Percentiles rank a stretch among this genome's conserved stretches.
phyloP scores from a whole-genome alignment of 805 yeast species.

The Candida mattraensis region DNA sequence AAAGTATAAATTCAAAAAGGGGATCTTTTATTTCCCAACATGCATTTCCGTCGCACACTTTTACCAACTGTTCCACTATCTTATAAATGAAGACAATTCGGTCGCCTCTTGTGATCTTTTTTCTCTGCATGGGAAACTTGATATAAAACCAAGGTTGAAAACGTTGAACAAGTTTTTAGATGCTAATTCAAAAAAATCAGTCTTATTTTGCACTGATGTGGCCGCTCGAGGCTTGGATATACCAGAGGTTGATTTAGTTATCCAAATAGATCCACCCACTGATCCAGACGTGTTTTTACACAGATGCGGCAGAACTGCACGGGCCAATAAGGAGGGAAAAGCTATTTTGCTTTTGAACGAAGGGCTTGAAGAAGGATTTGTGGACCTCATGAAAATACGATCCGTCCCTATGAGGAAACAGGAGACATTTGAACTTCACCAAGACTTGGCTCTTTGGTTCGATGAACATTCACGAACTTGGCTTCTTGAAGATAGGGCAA shows the following conservation, averaged over 20 bases:
- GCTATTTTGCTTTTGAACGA: slow-evolving; percentile 72
- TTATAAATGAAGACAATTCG: slow-evolving; percentile 28
- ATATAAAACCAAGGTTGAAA: slow-evolving; percentile 74
- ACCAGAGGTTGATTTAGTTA: slow-evolving; percentile 88
- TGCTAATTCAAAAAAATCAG: slow-evolving; percentile 46
- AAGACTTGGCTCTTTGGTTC: slow-evolving; percentile 28
- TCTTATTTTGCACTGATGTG: slow-evolving; percentile 93
- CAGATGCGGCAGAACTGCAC: slow-evolving; percentile 92
- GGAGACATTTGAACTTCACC: slow-evolving; percentile 21
- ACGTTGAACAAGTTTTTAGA: slow-evolving; percentile 64
- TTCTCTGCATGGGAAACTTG: slow-evolving; percentile 89
- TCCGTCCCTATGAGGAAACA: slow-evolving; percentile 52
- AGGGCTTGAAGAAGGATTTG: slow-evolving; percentile 79
- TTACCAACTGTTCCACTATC: slow-evolving; percentile 50
- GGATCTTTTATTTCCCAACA: slow-evolving; percentile 91
- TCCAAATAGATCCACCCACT: slow-evolving; percentile 94
- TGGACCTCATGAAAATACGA: slow-evolving; percentile 77
- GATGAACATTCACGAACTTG: slow-evolving; percentile 43
- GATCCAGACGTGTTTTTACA: slow-evolving; percentile 91
- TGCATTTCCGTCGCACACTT: slow-evolving; percentile 81
- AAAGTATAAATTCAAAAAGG: slow-evolving; percentile 63
- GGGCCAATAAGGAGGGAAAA: slow-evolving; percentile 83
- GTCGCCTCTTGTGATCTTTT: slow-evolving; percentile 41
- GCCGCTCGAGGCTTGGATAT: slow-evolving; percentile 97
- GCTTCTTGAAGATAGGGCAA: slow-evolving; percentile 70